A percentile compares a stretch with the other conserved stretches of the same genome.
phyloP scores from a whole-genome alignment of 148 eudicot species.

The Rhododendron molle region DNA sequence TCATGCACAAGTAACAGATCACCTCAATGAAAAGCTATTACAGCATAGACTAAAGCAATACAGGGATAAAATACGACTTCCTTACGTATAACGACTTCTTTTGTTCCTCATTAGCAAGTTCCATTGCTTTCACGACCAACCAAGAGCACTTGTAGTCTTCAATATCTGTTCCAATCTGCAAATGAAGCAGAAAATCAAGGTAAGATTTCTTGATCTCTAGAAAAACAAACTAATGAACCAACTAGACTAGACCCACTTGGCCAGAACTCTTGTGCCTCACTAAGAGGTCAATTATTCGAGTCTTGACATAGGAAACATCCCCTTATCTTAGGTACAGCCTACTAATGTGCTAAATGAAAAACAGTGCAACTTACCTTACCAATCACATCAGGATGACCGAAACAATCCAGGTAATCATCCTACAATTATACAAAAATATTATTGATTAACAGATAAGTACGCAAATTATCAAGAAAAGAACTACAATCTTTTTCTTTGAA shows the following conservation, averaged over 20 bases:
- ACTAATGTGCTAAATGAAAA: background rate
- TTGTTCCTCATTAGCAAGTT: conserved; percentile 65
- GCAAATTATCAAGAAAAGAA: background rate
- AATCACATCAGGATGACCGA: conserved; percentile 58
- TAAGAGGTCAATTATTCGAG: background rate
- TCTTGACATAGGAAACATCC: background rate
- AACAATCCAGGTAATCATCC: conserved; percentile 85
- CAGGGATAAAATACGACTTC: background rate
- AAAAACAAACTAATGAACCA: background rate
- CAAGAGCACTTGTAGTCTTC: conserved; percentile 89
- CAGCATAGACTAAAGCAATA: background rate
- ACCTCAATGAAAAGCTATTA: background rate
- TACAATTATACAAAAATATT: conserved; percentile 2
- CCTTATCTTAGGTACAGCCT: background rate
- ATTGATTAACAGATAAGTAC: background rate
- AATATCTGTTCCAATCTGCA: conserved; percentile 83
- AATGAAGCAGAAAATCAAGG: background rate
- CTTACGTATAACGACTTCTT: conserved; percentile 61
- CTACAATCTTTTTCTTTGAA: background rate
- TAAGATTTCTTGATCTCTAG: conserved; percentile 1
- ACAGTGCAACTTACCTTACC: conserved; percentile 52
- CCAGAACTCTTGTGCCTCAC: background rate
- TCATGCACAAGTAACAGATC: background rate
- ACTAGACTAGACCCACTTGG: background rate
- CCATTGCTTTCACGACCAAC: conserved; percentile 82